phyloP scores from a whole-genome alignment of 2,329 filamentous ascomycete species.

The Aspergillus hiratsukae region DNA sequence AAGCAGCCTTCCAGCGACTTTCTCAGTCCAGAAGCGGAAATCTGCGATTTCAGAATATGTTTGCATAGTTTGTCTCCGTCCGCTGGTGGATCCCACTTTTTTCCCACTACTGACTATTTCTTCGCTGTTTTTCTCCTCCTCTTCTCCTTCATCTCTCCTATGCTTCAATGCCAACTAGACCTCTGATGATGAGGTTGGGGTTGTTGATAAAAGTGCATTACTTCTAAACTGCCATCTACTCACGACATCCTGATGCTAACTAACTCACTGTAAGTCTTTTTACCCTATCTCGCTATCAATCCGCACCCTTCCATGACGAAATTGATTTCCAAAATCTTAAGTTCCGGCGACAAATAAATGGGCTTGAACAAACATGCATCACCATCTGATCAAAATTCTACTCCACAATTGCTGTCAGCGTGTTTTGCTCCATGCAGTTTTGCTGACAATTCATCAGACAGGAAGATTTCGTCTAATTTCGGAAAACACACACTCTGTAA shows the following conservation, averaged over 20 bases:
- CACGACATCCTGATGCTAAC: conserved; percentile 12
- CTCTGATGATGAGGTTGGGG: conserved; percentile 18
- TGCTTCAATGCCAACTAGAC: conserved; percentile 2
- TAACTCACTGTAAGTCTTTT: conserved; percentile 23
- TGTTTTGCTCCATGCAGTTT: conserved; percentile 1
- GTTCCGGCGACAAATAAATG: conserved; percentile 53
- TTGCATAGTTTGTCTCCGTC: conserved; percentile 36
- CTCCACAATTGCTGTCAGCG: conserved; percentile 1
- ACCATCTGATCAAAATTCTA: conserved; percentile 49
- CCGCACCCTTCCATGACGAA: conserved; percentile 43
- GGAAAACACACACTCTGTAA: neutral
- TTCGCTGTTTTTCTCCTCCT: conserved; percentile 17
- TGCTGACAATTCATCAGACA: conserved; percentile 6
- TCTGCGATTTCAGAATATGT: conserved; percentile 29
- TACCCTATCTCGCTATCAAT: neutral
- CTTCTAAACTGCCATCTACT: neutral
- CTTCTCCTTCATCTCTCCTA: conserved; percentile 20
- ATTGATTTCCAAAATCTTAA: conserved; percentile 42
- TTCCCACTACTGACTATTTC: conserved; percentile 1
- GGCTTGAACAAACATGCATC: conserved; percentile 59
- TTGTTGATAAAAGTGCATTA: neutral
- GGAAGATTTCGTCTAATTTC: conserved; percentile 1
- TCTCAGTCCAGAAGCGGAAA: conserved; percentile 29
- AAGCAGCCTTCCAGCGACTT: conserved; percentile 2
- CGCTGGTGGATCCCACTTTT: conserved; percentile 10